These are phyloP conservation scores for Plasmodium chabaudi DNA, from an alignment of 169 alveolate species.

Conservation along the genomic window DNA sequence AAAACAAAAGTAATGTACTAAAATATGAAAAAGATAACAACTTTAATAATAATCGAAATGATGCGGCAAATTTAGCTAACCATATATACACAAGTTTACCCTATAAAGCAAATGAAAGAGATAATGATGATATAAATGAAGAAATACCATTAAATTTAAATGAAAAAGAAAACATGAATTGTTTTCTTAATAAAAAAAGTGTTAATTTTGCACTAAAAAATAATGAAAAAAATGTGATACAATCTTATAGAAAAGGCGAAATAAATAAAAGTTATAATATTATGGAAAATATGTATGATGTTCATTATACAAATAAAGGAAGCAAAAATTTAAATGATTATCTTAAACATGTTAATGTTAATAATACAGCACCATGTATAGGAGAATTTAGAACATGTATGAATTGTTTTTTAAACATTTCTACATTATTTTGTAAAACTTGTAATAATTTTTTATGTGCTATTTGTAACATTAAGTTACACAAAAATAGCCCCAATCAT, in stretches of 20 bases:
- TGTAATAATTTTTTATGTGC: slow-evolving; percentile 73
- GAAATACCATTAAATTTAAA: slow-evolving; percentile 28
- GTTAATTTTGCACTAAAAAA: slow-evolving; percentile 1
- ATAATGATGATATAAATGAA: not conserved
- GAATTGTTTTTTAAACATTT: slow-evolving; percentile 68
- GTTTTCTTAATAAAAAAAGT: slow-evolving; percentile 45
- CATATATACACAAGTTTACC: slow-evolving; percentile 46
- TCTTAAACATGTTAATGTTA: slow-evolving; percentile 57
- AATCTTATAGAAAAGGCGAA: slow-evolving; percentile 63
- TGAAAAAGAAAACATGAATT: slow-evolving; percentile 73
- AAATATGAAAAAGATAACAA: slow-evolving; percentile 58
- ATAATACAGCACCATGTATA: slow-evolving; percentile 75
- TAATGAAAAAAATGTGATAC: slow-evolving; percentile 27
- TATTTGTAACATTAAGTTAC: slow-evolving; percentile 56
- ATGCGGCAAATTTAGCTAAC: slow-evolving; percentile 17
- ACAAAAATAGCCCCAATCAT: slow-evolving; percentile 32
- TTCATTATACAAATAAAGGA: slow-evolving; percentile 36
- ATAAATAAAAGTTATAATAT: slow-evolving; percentile 50
- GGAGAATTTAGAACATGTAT: slow-evolving; percentile 75
- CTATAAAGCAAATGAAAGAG: slow-evolving; percentile 32
- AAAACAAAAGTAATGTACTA: slow-evolving; percentile 44
- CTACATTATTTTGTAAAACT: slow-evolving; percentile 74
- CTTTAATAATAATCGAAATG: slow-evolving; percentile 27
- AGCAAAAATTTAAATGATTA: slow-evolving; percentile 34
- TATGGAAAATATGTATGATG: slow-evolving; percentile 68